Conservation (phyloP, 495 filamentous ascomycete genomes). For the Elasticomyces elasticus region DNA sequence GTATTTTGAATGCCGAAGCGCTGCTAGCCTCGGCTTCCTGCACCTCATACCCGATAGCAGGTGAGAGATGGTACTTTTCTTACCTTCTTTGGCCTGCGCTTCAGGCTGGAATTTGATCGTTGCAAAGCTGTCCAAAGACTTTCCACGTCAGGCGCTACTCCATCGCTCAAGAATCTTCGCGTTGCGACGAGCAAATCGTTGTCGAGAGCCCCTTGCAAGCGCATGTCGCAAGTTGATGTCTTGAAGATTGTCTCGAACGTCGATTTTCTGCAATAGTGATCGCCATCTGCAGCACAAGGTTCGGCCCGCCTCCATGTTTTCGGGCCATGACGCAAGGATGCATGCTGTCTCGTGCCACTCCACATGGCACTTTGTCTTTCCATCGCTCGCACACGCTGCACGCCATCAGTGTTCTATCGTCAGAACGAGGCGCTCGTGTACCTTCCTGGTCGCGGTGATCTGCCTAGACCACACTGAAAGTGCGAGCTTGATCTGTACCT, state of each 20-base stretch:
- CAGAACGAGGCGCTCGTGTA: no score
- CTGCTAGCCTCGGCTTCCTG: no score
- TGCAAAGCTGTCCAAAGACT: conserved; percentile 68
- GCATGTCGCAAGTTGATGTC: background rate
- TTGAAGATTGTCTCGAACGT: background rate
- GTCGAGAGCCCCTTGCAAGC: conserved; percentile 17
- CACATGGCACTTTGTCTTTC: no score
- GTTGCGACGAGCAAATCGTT: conserved; percentile 15
- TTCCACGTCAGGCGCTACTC: conserved; percentile 45
- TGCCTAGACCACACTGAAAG: no score
- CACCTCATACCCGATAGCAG: no score
- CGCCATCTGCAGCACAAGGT: background rate
- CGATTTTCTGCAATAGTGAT: background rate
- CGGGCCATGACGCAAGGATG: conserved; percentile 1
- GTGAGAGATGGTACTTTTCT: no score
- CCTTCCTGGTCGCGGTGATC: no score
- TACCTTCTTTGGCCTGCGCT: conserved; percentile 66
- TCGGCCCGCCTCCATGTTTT: background rate
- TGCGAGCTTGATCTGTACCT: no score
- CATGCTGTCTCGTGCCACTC: no score
- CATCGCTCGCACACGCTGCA: no score
- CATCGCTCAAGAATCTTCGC: conserved; percentile 30
- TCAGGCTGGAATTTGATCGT: conserved; percentile 73
- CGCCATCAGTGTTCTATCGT: no score
- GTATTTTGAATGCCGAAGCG: no score